Evolutionary conservation across 768 basidiomycete species (phyloP), one percentile per base, ranked within the genome.

Genomic region (Xerocomus brunneocitrinus): DNA sequence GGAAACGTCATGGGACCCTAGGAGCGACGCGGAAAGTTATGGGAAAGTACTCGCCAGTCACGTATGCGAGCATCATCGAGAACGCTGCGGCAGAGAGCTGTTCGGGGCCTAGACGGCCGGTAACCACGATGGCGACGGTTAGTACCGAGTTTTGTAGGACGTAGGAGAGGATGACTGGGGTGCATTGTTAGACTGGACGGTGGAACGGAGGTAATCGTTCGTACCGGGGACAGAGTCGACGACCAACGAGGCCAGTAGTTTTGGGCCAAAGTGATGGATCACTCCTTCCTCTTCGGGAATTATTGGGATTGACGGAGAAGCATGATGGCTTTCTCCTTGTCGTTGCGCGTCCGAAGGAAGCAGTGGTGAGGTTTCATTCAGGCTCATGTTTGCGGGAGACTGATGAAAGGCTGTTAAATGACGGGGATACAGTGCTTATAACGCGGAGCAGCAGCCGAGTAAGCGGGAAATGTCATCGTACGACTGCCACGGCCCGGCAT

Each of bases 81-180:
- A 89, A 85, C 40, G 88, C 86, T 12, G 88, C 78, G 2, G 80
- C 82, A 1, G 86, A 86, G 14, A 90, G 73, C 61, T 86, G 82
- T 57, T 83, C 73, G 19, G 87, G 80, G 3, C 88, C 87, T 8
- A 89, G 75, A 19, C 81, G 80, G 25, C 86, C 85, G 10, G 77
- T 78, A 58, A 89, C 76, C 32, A 87, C 58, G 48, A 88, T 76
- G 16, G 85, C 79, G 16, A 75, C 71, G 4, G 85, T 84, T 66
- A 88, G 87, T 35, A 87, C 76, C 4, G 86, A 88, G 62, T 87
- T 87, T 67, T 89, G 87, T 22, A 89, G 71, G 31, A 79, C 77
- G 67, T 88, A 89, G 0, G 85, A 85, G 36, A 85, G 65, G 45
- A 86, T 84, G 16, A 86, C 84, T 86, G 24, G 41, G 5, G 16